phyloP scores from a whole-genome alignment of 345 rosid genomes.

The Rhizophora mangle region DNA sequence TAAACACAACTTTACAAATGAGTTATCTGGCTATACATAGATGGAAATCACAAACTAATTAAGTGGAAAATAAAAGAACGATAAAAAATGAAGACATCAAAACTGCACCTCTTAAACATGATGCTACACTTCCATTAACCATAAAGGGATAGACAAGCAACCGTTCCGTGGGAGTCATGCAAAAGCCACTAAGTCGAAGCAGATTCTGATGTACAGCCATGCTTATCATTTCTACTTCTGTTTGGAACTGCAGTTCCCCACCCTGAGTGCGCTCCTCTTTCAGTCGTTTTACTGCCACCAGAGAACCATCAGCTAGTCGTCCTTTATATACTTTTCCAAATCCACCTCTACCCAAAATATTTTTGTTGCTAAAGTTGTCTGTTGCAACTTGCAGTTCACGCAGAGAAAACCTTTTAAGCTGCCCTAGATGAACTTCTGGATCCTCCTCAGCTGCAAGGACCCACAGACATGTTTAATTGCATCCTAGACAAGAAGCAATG shows the following conservation, averaged over 20 bases:
- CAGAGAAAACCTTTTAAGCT: constrained; percentile 77
- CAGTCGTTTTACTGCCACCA: constrained; percentile 84
- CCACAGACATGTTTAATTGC: constrained; percentile 11
- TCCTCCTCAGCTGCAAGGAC: constrained; percentile 81
- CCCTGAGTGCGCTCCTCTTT: constrained; percentile 86
- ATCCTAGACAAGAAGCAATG: background rate
- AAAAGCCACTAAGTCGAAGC: constrained; percentile 83
- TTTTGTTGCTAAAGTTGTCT: constrained; percentile 65
- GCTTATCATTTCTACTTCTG: constrained; percentile 91
- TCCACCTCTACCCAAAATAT: constrained; percentile 82
- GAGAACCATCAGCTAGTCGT: constrained; percentile 66
- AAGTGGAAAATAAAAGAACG: background rate
- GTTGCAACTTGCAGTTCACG: constrained; percentile 87
- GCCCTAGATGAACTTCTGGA: constrained; percentile 92
- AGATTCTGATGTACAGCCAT: constrained; percentile 92
- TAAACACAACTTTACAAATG: background rate
- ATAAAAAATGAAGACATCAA: background rate
- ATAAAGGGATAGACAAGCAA: constrained; percentile 85
- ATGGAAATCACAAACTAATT: background rate
- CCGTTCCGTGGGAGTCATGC: constrained; percentile 94
- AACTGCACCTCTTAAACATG: constrained; percentile 78
- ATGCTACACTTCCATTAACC: constrained; percentile 93
- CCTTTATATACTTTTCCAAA: constrained; percentile 93
- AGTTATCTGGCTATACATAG: too few relatives aligned
- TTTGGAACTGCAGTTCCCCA: constrained; percentile 89